Conservation (phyloP, 257 asterid species). For the Linderniella brevidens region DNA sequence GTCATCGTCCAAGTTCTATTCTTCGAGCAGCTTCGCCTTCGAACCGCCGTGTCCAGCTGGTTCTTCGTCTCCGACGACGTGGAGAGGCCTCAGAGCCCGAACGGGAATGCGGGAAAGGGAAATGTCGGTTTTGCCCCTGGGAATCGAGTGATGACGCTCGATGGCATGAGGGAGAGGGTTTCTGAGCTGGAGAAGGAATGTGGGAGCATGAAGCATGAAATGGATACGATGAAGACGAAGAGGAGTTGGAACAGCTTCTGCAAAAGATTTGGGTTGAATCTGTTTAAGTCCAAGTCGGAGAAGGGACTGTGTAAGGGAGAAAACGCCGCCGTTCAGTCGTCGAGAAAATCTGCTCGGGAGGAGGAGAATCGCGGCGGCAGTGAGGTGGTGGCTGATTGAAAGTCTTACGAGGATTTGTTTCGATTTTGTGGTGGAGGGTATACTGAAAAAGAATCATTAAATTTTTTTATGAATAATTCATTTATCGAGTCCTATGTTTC, state of each 20-base stretch:
- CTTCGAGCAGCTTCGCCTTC: conserved; percentile 39
- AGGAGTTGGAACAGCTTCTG: conserved; percentile 23
- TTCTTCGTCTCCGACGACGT: conserved; percentile 19
- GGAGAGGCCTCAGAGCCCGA: conserved; percentile 12
- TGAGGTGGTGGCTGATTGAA: too few species aligned
- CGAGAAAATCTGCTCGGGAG: conserved; percentile 10
- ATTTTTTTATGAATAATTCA: too few species aligned
- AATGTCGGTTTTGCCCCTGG: conserved; percentile 3
- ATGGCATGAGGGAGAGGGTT: conserved; percentile 25
- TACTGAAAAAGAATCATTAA: too few species aligned
- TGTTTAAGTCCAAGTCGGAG: conserved; percentile 9
- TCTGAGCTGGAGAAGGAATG: conserved; percentile 28
- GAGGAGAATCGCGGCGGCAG: too few species aligned
- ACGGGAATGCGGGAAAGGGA: conserved; percentile 8
- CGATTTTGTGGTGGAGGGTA: too few species aligned
- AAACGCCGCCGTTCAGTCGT: conserved; percentile 8
- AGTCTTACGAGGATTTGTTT: too few species aligned
- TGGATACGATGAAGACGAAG: conserved; percentile 25
- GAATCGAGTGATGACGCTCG: conserved; percentile 4
- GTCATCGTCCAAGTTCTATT: conserved; percentile 33
- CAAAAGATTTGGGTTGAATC: conserved; percentile 16
- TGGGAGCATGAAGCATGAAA: conserved; percentile 21
- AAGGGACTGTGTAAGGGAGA: conserved; percentile 10
- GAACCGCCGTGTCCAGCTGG: conserved; percentile 27
- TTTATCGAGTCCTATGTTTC: too few species aligned